Evolutionary conservation across 176 grass and related monocot genomes (phyloP).

Genomic region (Eleusine indica): DNA sequence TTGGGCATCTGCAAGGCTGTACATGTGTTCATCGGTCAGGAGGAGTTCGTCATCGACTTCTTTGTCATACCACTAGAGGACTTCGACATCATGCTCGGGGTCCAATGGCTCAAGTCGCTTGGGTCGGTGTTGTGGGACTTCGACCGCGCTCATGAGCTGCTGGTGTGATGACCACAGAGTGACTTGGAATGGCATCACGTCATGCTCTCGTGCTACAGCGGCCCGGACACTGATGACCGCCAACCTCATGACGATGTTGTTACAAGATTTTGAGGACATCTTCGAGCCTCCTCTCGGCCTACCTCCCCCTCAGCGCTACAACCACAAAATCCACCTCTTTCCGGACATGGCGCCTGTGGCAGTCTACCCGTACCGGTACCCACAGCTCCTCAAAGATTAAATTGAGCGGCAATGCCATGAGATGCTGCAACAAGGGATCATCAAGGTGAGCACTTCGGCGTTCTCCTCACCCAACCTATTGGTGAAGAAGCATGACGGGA

Average conservation of each 20-base stretch:
- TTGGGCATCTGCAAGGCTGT: background rate
- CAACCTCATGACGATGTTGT: rapidly evolving
- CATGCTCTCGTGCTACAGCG: rapidly evolving
- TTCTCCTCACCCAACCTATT: no score
- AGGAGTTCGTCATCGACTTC: background rate
- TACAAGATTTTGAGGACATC: background rate
- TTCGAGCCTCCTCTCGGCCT: background rate
- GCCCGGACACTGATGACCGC: no score
- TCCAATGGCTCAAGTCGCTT: background rate
- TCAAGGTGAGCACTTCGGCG: background rate
- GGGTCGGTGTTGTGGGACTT: background rate
- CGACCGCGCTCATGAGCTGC: background rate
- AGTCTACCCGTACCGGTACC: background rate
- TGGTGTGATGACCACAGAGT: background rate
- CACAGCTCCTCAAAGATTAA: background rate
- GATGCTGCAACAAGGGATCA: background rate
- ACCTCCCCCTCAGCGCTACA: no score
- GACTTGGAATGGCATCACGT: background rate
- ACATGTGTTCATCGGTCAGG: background rate
- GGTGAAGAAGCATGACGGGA: no score
- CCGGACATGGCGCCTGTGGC: no score
- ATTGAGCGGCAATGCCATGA: background rate
- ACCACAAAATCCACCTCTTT: background rate
- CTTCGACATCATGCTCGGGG: background rate
- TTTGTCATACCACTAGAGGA: background rate